Evolutionary conservation across 2,329 filamentous ascomycete species (phyloP).

Genomic region (Rhinocladiella similis): DNA sequence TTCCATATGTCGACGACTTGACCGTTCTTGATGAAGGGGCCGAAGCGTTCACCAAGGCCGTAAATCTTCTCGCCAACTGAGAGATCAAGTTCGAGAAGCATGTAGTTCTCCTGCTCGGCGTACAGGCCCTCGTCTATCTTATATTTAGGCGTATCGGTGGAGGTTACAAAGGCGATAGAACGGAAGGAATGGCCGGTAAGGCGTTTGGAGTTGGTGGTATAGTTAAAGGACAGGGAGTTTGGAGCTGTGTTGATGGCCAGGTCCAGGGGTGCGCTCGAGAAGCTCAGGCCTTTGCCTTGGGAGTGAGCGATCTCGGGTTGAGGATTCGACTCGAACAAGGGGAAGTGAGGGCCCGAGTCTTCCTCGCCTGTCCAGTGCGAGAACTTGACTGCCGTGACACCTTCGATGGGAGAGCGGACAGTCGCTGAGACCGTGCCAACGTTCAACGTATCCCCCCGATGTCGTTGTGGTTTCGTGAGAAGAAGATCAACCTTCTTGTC

Average conservation of each 20-base stretch:
- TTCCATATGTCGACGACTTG: constrained; percentile 68
- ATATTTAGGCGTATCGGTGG: constrained; percentile 36
- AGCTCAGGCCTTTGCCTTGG: constrained; percentile 32
- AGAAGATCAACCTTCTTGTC: constrained; percentile 37
- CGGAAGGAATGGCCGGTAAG: constrained; percentile 41
- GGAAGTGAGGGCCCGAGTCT: constrained; percentile 35
- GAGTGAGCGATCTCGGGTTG: constrained; percentile 34
- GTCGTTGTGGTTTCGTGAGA: constrained; percentile 39
- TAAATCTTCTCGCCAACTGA: constrained; percentile 61
- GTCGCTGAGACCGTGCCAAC: constrained; percentile 37
- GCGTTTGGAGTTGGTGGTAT: constrained; percentile 26
- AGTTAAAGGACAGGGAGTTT: constrained; percentile 37
- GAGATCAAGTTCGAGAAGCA: constrained; percentile 34
- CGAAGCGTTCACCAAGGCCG: constrained; percentile 75
- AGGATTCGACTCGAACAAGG: constrained; percentile 25
- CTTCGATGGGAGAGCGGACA: constrained; percentile 39
- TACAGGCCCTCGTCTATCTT: constrained; percentile 38
- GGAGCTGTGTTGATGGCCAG: constrained; percentile 36
- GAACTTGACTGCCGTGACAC: constrained; percentile 41
- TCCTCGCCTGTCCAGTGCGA: constrained; percentile 40
- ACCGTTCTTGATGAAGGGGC: constrained; percentile 73
- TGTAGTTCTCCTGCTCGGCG: constrained; percentile 40
- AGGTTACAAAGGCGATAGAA: constrained; percentile 42
- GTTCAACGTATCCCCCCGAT: constrained; percentile 41
- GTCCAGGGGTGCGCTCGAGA: constrained; percentile 36